These are phyloP conservation scores for Pseudogymnoascus sp. DNA, from an alignment of 2,329 filamentous ascomycete genomes.

Conservation along the genomic window DNA sequence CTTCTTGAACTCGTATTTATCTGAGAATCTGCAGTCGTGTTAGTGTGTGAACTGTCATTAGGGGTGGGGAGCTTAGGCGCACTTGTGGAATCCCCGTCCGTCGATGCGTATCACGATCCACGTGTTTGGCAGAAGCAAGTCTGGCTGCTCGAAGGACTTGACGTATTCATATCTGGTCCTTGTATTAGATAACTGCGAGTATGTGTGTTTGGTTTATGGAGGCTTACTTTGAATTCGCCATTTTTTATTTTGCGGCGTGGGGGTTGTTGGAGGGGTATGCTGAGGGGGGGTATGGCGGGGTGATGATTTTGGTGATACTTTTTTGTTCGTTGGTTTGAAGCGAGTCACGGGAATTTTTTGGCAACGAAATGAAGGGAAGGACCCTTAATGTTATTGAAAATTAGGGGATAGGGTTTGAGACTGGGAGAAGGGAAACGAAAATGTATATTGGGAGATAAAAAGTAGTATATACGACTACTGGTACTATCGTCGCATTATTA, in stretches of 20 bases:
- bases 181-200: background rate
- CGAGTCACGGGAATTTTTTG: background rate
- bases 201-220: background rate
- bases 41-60: background rate
- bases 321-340: background rate
- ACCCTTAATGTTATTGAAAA: background rate
- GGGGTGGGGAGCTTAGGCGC: constrained; percentile 21
- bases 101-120: constrained; percentile 95
- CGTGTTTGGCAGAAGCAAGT: constrained; percentile 76
- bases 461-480: background rate
- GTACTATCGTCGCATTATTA: background rate
- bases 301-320: background rate
- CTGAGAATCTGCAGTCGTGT: constrained; percentile 55
- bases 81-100: constrained; percentile 93
- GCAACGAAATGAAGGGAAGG: background rate
- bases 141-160: constrained; percentile 75
- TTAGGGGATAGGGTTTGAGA: background rate
- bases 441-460: background rate
- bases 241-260: background rate
- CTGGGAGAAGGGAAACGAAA: background rate
- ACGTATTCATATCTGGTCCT: constrained; percentile 83
- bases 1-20: constrained; percentile 78
- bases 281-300: background rate
- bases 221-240: constrained; percentile 16
- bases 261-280: background rate